Base-by-base conservation (phyloP, 805 yeast genomes). In the Ogataea neopini region DNA sequence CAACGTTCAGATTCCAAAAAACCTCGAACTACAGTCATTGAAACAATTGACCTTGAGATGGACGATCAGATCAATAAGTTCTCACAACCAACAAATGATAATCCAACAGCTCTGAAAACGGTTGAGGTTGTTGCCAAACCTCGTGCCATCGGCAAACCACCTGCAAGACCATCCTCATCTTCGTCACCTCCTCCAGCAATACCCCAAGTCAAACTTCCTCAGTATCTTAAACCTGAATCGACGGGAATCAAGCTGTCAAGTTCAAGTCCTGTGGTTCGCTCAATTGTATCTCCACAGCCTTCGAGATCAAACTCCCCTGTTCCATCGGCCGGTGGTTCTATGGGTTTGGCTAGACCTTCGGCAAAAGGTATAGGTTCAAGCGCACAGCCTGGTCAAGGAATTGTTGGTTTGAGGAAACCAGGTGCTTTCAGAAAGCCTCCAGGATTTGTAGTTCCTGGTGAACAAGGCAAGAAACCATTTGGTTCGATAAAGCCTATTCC, bases 391-490 rank as follows among this genome's bases (percentile, higher is more conserved):
- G 20, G 29, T 26, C 40, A 42, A 29, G 47, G 52, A 17, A 36
- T 47, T 22, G 32, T 51, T 37, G 61, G 66, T 14, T 54, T 65
- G 18, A 46, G 67, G 28, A 65, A 59, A 41, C 71, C 71, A 0
- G 64, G 67, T 1, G 69, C 71, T 0, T 67, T 66, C 42, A 52
- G 62, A 36, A 66, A 58, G 35, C 69, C 69, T 9, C 52, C 58
- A 9, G 61, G 60, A 7, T 59, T 57, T 34, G 32, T 36, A 8
- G 22, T 19, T 32, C 13, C 40, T 4, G 19, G 28, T 9, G 55
- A 48, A 9, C 17, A 29, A 10, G 23, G 20, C 3, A 56, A 56
- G 34, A 53, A 50, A 25, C 52, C 60, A 6, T 58, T 50, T 39
- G 53, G 57, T 3, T 48, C 60, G 5, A 43, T 49, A n/a, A n/a